phyloP scores from a whole-genome alignment of 140 eudicot genomes.

The Oenanthe javanica region DNA sequence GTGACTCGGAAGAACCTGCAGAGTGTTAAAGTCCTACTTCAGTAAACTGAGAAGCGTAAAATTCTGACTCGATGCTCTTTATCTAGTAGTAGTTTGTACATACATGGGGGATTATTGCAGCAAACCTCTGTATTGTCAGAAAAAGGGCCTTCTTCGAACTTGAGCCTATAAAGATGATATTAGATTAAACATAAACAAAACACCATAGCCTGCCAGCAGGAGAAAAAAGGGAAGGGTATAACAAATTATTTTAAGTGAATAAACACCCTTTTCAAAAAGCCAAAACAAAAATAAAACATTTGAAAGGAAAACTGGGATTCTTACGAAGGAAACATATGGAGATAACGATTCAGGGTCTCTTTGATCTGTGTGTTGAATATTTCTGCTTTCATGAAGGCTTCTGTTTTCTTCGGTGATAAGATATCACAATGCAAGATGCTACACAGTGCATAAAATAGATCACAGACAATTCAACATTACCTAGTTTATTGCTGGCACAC shows the following conservation, averaged over 20 bases:
- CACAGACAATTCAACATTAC: background rate
- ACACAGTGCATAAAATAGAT: background rate
- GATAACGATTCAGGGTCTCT: constrained; percentile 16
- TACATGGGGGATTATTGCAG: constrained; percentile 35
- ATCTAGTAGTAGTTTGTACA: constrained; percentile 16
- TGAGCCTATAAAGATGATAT: constrained; percentile 32
- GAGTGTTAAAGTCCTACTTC: background rate
- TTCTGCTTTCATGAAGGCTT: constrained; percentile 11
- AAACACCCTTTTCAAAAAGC: background rate
- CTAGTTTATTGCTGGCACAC: background rate
- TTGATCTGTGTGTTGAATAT: constrained; percentile 9
- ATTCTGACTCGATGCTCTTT: background rate
- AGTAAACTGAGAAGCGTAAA: background rate
- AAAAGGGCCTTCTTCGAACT: constrained; percentile 26
- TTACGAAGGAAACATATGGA: constrained; percentile 36
- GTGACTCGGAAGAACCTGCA: constrained; percentile 19
- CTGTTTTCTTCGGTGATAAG: constrained; percentile 15
- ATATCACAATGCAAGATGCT: constrained; percentile 23
- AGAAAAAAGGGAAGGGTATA: background rate
- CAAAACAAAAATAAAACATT: background rate
- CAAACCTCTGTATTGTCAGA: constrained; percentile 13
- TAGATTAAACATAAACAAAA: constrained; percentile 7
- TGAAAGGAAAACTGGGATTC: constrained; percentile 12
- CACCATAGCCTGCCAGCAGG: background rate
- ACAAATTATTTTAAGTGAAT: background rate